Percentiles rank a stretch among this genome's conserved stretches.
Conservation (phyloP, 192 early-diverging fungal species). For the Jimgerdemannia lactiflua region DNA sequence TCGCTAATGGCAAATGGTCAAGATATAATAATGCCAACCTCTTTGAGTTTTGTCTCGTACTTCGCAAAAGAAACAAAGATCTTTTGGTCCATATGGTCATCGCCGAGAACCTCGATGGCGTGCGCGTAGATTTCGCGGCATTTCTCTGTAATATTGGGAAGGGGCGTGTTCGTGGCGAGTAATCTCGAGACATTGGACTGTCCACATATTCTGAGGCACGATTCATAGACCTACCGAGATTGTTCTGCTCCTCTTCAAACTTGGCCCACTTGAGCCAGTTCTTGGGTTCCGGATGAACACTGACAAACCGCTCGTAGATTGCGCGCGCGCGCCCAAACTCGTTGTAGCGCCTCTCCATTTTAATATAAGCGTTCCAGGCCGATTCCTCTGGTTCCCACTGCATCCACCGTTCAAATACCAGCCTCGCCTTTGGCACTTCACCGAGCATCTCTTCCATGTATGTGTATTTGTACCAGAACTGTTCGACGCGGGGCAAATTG, state of each 20-base stretch:
- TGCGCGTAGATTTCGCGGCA: conserved; percentile 86
- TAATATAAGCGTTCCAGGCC: conserved; percentile 94
- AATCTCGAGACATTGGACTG: not conserved
- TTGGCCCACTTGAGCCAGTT: conserved; percentile 97
- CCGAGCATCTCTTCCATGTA: conserved; percentile 98
- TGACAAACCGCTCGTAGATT: conserved; percentile 85
- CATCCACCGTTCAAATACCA: conserved; percentile 99
- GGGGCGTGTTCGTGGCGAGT: too few relatives aligned
- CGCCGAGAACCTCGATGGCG: conserved; percentile 85
- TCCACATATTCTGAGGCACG: not conserved
- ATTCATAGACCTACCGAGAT: conserved; percentile 46
- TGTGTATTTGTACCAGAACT: conserved; percentile 95
- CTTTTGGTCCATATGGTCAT: conserved; percentile 90
- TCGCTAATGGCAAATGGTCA: not conserved
- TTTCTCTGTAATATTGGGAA: conserved; percentile 41
- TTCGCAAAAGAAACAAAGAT: conserved; percentile 96
- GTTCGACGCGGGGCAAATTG: conserved; percentile 78
- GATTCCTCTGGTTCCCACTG: conserved; percentile 93
- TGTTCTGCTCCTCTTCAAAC: conserved; percentile 88
- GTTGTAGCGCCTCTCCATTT: conserved; percentile 88
- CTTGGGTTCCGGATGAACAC: conserved; percentile 85
- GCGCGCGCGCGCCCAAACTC: conserved; percentile 79
- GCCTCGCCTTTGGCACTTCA: conserved; percentile 82
- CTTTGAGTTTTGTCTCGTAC: conserved; percentile 88
- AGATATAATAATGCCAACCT: conserved; percentile 38